Evolutionary conservation across 179 eudicot genomes (phyloP).

Genomic region (Amaranthus tricolor): DNA sequence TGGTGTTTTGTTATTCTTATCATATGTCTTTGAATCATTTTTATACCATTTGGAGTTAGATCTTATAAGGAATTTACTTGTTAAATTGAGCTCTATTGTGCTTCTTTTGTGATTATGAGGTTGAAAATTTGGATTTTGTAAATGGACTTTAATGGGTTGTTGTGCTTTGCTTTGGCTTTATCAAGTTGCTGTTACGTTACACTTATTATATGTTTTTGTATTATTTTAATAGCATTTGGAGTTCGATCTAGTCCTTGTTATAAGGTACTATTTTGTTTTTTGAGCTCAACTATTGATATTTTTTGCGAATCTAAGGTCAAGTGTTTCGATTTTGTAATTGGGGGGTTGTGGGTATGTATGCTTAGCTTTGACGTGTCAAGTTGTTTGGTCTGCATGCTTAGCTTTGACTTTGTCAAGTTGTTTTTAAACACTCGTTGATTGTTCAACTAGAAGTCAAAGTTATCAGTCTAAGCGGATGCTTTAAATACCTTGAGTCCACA

Average conservation of each 20-base stretch:
- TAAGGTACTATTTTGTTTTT: too few relatives aligned
- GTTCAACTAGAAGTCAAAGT: too few relatives aligned
- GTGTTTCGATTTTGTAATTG: constrained; percentile 1
- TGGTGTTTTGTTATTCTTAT: too few relatives aligned
- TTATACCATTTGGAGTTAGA: background rate
- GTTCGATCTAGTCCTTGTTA: background rate
- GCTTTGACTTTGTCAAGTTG: too few relatives aligned
- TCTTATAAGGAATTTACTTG: background rate
- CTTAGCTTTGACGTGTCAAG: background rate
- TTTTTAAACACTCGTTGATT: too few relatives aligned
- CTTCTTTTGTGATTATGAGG: background rate
- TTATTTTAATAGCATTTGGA: background rate
- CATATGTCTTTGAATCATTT: too few relatives aligned
- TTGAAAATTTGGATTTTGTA: background rate
- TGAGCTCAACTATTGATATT: background rate
- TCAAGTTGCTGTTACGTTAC: background rate
- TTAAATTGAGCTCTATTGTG: background rate
- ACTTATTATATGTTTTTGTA: background rate
- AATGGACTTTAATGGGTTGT: background rate
- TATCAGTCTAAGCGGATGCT: too few relatives aligned
- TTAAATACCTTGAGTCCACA: too few relatives aligned
- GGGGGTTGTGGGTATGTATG: background rate
- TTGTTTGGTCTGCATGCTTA: background rate
- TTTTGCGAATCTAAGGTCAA: too few relatives aligned
- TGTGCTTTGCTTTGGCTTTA: too few relatives aligned